Percentiles rank a stretch among this genome's conserved stretches.
Conservation (phyloP, 257 asterid species). For the Nicotiana sylvestris region DNA sequence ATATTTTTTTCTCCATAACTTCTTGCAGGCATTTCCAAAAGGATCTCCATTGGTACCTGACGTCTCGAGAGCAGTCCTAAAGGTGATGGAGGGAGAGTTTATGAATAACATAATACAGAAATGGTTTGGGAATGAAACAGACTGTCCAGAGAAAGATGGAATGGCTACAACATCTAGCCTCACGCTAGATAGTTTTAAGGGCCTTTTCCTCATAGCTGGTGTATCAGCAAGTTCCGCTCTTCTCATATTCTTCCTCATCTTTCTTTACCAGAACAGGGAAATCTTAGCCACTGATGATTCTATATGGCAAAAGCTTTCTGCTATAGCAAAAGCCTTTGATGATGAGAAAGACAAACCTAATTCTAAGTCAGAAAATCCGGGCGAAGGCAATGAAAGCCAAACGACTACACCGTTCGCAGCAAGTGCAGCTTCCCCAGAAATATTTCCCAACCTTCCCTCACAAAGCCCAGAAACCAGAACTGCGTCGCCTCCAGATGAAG, state of each 20-base stretch:
- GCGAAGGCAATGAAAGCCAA: not conserved
- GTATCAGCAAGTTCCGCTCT: slow-evolving; percentile 29
- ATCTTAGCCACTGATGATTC: slow-evolving; percentile 27
- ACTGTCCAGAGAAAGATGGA: not conserved
- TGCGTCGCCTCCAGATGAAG: slow-evolving; percentile 20
- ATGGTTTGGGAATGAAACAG: slow-evolving; percentile 19
- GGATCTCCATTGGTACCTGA: slow-evolving; percentile 40
- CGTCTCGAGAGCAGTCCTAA: slow-evolving; percentile 28
- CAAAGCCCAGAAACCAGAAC: slow-evolving; percentile 22
- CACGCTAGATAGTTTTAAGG: slow-evolving; percentile 27
- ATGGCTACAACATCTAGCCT: slow-evolving; percentile 6
- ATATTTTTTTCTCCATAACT: not conserved
- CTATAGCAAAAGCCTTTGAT: slow-evolving; percentile 30
- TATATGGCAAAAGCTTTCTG: slow-evolving; percentile 28
- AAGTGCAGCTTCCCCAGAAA: slow-evolving; percentile 9
- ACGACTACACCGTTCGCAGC: not conserved
- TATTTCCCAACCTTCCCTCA: not conserved
- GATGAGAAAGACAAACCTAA: slow-evolving; percentile 16
- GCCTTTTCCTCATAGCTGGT: slow-evolving; percentile 31
- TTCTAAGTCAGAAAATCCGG: not conserved
- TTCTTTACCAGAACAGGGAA: slow-evolving; percentile 29
- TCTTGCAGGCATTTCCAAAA: slow-evolving; percentile 33
- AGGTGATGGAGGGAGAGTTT: slow-evolving; percentile 20
- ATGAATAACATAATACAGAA: slow-evolving; percentile 19
- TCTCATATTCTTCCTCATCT: slow-evolving; percentile 24